Conservation (phyloP, 176 grass and related monocot species). For the Cenchrus purpureus region DNA sequence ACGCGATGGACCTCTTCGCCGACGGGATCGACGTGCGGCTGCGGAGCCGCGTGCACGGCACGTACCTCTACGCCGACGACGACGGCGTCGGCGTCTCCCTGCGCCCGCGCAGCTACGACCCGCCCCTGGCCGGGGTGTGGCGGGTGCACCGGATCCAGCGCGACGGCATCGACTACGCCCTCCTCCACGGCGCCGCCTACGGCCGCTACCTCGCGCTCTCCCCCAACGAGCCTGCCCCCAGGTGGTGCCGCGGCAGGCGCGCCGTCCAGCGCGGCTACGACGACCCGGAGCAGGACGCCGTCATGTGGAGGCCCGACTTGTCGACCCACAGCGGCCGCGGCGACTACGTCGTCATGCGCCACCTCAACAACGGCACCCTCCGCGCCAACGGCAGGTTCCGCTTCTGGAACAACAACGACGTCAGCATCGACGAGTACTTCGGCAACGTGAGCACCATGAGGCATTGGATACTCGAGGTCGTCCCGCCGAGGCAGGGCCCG, state of each 20-base stretch:
- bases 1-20: constrained; percentile 12
- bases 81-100: background rate
- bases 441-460: background rate
- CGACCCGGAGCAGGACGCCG: background rate
- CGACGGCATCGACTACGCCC: background rate
- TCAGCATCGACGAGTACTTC: background rate
- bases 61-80: background rate
- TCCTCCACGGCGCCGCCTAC: constrained; percentile 3
- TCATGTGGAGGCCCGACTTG: background rate
- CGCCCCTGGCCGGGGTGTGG: background rate
- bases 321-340: background rate
- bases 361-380: background rate
- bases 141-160: background rate
- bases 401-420: background rate
- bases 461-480: background rate
- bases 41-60: background rate
- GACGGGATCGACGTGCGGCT: constrained; percentile 15
- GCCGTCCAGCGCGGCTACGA: background rate
- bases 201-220: background rate
- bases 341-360: background rate
- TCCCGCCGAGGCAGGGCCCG: background rate
- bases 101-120: background rate
- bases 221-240: background rate
- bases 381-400: constrained; percentile 11
- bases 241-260: background rate